Conservation (phyloP, 805 yeast species). For the Myxozyma mucilagina region DNA sequence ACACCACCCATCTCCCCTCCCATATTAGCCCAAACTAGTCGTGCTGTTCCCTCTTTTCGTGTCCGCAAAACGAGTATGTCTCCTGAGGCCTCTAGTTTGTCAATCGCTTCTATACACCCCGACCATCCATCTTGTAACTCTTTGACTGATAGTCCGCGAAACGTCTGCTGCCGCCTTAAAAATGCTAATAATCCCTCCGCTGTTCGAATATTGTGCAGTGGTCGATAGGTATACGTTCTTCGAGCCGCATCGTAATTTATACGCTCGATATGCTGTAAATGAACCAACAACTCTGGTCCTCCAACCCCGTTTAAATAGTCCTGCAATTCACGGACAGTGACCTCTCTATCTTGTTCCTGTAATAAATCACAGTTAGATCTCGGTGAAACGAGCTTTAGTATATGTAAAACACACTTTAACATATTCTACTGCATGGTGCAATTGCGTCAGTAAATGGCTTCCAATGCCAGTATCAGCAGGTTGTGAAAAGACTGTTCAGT, state of each 20-base stretch:
- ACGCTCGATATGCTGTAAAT: constrained; percentile 73
- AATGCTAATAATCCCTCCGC: constrained; percentile 74
- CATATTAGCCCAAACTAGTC: constrained; percentile 85
- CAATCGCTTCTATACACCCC: constrained; percentile 76
- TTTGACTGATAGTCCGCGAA: constrained; percentile 82
- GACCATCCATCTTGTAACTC: constrained; percentile 91
- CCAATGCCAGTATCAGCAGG: constrained; percentile 47
- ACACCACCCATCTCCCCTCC: constrained; percentile 72
- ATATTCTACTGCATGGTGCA: constrained; percentile 88
- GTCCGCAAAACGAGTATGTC: constrained; percentile 82
- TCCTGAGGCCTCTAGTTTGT: constrained; percentile 61
- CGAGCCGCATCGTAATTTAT: constrained; percentile 64
- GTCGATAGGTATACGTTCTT: constrained; percentile 78
- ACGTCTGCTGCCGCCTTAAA: constrained; percentile 77
- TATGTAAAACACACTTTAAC: constrained; percentile 52
- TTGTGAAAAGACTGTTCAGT: constrained; percentile 36
- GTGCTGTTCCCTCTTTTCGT: constrained; percentile 90
- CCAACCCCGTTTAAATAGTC: constrained; percentile 62
- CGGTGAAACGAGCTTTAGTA: not conserved
- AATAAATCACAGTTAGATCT: not conserved
- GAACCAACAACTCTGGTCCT: constrained; percentile 66
- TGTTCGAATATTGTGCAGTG: constrained; percentile 82
- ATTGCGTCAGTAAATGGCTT: constrained; percentile 76
- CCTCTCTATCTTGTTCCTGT: constrained; percentile 60
- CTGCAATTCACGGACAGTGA: constrained; percentile 63